phyloP scores from a whole-genome alignment of 306 rosid species.

The Sicyos baderoa region DNA sequence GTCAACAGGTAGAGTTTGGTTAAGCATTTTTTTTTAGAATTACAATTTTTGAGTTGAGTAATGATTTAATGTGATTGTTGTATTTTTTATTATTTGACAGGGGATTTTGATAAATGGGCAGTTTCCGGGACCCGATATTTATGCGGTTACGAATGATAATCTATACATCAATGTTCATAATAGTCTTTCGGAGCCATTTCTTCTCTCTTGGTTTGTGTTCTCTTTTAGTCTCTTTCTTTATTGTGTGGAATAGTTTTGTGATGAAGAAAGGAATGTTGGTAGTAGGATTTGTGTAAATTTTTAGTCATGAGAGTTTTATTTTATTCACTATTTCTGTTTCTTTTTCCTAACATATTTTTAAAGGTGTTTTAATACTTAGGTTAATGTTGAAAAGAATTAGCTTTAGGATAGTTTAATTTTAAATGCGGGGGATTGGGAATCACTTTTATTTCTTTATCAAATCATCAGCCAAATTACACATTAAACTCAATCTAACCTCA shows the following conservation, averaged over 20 bases:
- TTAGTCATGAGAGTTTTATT: neutral
- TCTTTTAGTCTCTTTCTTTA: neutral
- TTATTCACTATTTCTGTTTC: neutral
- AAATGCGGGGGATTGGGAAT: neutral
- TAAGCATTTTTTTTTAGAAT: neutral
- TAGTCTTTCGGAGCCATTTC: conserved; percentile 71
- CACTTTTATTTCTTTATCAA: neutral
- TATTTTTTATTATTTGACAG: conserved; percentile 18
- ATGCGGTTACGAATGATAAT: conserved; percentile 75
- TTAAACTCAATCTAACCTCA: too few species aligned
- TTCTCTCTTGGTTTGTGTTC: conserved; percentile 54
- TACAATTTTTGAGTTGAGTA: neutral
- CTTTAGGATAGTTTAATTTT: neutral
- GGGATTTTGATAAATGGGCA: conserved; percentile 82
- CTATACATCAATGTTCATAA: conserved; percentile 68
- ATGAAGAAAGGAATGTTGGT: conserved; percentile 9
- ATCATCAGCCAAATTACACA: too few species aligned
- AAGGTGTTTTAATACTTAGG: too few species aligned
- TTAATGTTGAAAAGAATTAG: neutral
- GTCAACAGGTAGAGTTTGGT: conserved; percentile 42
- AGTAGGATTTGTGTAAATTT: neutral
- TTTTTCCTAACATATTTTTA: neutral
- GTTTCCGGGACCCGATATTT: conserved; percentile 78
- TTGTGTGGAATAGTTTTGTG: neutral
- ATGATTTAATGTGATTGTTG: neutral